Evolutionary conservation across 805 yeast species (phyloP), one percentile per base, ranked within the genome.

Genomic region (Wickerhamiella brachini): DNA sequence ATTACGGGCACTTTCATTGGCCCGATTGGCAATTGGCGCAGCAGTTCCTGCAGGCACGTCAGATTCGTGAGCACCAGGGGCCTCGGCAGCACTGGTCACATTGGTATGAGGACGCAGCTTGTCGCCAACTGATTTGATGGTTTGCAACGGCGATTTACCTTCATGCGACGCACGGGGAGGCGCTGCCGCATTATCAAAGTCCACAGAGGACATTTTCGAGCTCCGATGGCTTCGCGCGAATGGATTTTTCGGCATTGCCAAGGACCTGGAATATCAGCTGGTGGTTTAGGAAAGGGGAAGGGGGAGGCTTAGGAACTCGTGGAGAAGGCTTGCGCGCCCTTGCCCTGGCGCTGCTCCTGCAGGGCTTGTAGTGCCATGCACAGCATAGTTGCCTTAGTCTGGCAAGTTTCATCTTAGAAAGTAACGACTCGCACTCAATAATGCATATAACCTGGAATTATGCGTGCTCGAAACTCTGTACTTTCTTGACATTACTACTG

Each of bases 11-110:
- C 48, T 50, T 23, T 37, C 22, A 42, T 57, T 58, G 23, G 66
- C 64, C 10, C 55, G 54, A 17, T 51, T 53, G 15, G 66, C 65
- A 7, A 61, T 54, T 3, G 66, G 66, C 24, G 57, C 58, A 9
- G 63, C 55, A 1, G 65, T 60, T 26, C 65, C 66, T 0, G 65
- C 65, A 2, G 59, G 52, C 20, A 41, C 45, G 53, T 61, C 65
- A 4, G 45, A 23, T 13, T 29, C 44, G 26, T 51, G 46, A 18
- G 50, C 56, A 22, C 66, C 66, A 13, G 66, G 64, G 38, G 56
- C 54, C 41, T 56, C 56, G 23, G 56, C 56, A 21, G 64, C 52
- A 20, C 58, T 49, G 2, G 64, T 60, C 24, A 63, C 62, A 13
- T 61, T 59, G n/a, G 66, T 63, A 48, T 58, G 60, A 13, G 55